Conservation (phyloP, 345 rosid species). For the Citrus inodora region DNA sequence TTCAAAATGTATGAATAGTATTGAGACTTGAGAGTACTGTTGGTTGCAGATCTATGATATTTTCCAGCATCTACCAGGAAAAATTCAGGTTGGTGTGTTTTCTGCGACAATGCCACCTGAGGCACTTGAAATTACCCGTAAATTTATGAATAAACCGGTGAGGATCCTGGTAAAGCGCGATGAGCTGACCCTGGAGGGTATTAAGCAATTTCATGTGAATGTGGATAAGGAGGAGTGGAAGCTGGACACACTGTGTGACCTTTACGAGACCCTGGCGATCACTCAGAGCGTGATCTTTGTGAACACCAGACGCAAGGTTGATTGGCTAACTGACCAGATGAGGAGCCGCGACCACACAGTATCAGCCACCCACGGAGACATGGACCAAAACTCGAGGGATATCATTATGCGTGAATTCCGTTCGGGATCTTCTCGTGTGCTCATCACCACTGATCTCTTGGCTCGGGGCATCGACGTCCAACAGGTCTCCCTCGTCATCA, state of each 20-base stretch:
- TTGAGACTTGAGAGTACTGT: no score
- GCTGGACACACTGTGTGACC: constrained; percentile 27
- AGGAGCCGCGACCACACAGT: constrained; percentile 51
- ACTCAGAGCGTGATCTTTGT: constrained; percentile 54
- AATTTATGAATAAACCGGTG: constrained; percentile 54
- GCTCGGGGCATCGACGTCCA: constrained; percentile 59
- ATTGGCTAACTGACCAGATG: constrained; percentile 56
- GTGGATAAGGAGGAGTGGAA: constrained; percentile 36
- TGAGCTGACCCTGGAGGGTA: constrained; percentile 53
- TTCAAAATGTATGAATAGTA: no score
- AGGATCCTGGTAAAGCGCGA: constrained; percentile 53
- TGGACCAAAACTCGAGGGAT: constrained; percentile 57
- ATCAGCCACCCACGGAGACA: constrained; percentile 53
- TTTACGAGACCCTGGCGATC: constrained; percentile 35
- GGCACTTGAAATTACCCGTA: constrained; percentile 49
- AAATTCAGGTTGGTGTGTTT: constrained; percentile 53
- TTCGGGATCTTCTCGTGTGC: constrained; percentile 49
- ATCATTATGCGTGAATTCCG: constrained; percentile 51
- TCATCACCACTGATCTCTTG: constrained; percentile 54
- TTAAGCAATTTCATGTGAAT: constrained; percentile 48
- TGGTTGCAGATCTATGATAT: constrained; percentile 42
- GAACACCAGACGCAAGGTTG: constrained; percentile 56
- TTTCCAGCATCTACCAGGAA: constrained; percentile 50
- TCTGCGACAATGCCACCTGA: constrained; percentile 65
- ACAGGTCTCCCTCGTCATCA: constrained; percentile 51